Evolutionary conservation across 2,329 filamentous ascomycete genomes (phyloP).

Genomic region (Clarireedia sp.): DNA sequence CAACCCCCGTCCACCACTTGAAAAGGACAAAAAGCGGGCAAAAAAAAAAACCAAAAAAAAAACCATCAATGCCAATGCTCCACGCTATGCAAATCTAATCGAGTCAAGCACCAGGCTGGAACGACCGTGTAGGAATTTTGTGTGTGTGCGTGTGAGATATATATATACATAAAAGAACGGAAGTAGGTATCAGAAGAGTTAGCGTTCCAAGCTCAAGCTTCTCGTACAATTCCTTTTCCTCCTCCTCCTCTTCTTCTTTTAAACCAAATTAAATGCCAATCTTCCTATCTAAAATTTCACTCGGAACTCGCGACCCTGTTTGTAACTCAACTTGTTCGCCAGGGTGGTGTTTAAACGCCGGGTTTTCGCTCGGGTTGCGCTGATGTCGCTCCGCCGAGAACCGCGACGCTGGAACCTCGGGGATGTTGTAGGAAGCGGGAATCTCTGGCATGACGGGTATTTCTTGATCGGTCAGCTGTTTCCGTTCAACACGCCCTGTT

Average conservation of each 20-base stretch:
- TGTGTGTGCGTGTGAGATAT: not conserved
- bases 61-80: not conserved
- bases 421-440: conserved; percentile 10
- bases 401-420: conserved; percentile 5
- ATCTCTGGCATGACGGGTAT: conserved; percentile 25
- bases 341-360: conserved; percentile 27
- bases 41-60: not conserved
- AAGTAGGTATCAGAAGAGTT: no score
- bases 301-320: conserved; percentile 24
- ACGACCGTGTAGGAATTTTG: not conserved
- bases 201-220: no score
- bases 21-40: not conserved
- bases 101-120: conserved; percentile 11
- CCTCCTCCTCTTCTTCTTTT: not conserved
- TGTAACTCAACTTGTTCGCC: conserved; percentile 26
- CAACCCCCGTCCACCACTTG: not conserved
- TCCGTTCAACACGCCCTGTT: conserved; percentile 44
- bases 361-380: conserved; percentile 24
- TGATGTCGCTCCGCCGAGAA: conserved; percentile 18
- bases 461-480: conserved; percentile 33
- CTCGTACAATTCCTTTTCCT: no score
- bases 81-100: conserved; percentile 7
- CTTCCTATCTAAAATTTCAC: conserved; percentile 26
- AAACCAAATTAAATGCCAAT: conserved; percentile 14
- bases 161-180: conserved; percentile 3